Base-by-base conservation (phyloP, 139 green algal genomes). In the Auxenochlorella pyrenoidosa region DNA sequence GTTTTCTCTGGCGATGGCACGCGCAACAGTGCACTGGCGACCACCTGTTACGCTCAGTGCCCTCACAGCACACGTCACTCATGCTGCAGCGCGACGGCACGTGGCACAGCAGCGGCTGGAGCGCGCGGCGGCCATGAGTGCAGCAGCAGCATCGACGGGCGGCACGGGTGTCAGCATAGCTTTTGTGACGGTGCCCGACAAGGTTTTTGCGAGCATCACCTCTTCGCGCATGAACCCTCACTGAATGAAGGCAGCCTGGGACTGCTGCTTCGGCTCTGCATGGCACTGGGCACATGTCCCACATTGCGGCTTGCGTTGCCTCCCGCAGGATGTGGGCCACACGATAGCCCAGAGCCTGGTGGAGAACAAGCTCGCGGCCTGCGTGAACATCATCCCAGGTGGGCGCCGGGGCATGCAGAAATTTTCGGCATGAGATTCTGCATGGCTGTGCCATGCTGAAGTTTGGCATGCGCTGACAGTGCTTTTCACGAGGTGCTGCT, bases 351-450 rank as follows among this genome's bases (percentile, higher is more conserved):
- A 26, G 15, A 68, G 65, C 12, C 63, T 98, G 5, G 89, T 98
- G 5, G 84, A 91, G 24, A n/a, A 51, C 51, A 91, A 94, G 82
- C 88, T 98, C 71, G 95, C 92, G 10, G 95, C 95, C 0, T 98
- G 95, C 76, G 95, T 97, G 15, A 98, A 97, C 83, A 94, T 98
- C 16, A 82, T 98, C 41, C 94, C 95, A 30, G 90, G 86, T 88
- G 43, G 0, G 58, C 47, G 54, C 3, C n/a, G n/a, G n/a, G n/a
- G n/a, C n/a, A n/a, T n/a, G n/a, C n/a, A n/a, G n/a, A n/a, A n/a
- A n/a, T n/a, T n/a, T n/a, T n/a, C n/a, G n/a, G n/a, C n/a, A n/a
- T n/a, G n/a, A n/a, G n/a, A n/a, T n/a, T n/a, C n/a, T n/a, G n/a
- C n/a, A n/a, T n/a, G n/a, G n/a, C n/a, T n/a, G n/a, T n/a, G n/a